A percentile compares a stretch with the other conserved stretches of the same genome.
Conservation (phyloP, 2,329 filamentous ascomycete genomes). For the Aspergillus latus region DNA sequence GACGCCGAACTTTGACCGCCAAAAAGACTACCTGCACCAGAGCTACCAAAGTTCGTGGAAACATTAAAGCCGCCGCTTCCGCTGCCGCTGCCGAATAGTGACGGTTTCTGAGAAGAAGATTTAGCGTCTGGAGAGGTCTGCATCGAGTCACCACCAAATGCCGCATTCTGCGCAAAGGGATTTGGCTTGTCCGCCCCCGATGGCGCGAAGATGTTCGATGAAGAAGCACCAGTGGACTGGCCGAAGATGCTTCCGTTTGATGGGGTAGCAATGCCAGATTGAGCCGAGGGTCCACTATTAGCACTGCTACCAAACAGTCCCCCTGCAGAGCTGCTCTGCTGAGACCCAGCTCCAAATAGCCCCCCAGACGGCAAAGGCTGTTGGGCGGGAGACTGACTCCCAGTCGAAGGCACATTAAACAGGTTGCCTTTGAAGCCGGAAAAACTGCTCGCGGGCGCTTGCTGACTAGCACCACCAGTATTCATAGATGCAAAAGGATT, state of each 20-base stretch:
- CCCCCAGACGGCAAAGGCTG: slow-evolving; percentile 24
- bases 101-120: slow-evolving; percentile 21
- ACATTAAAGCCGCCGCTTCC: slow-evolving; percentile 22
- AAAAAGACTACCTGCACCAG: slow-evolving; percentile 21
- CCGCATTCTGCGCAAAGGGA: slow-evolving; percentile 30
- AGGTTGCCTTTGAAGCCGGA: slow-evolving; percentile 35
- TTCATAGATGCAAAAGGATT: slow-evolving; percentile 40
- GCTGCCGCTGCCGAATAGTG: slow-evolving; percentile 26
- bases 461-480: slow-evolving; percentile 22
- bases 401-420: slow-evolving; percentile 31
- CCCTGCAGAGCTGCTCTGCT: slow-evolving; percentile 14
- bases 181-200: slow-evolving; percentile 23
- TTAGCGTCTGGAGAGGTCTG: slow-evolving; percentile 36
- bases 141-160: slow-evolving; percentile 30
- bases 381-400: slow-evolving; percentile 22
- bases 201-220: slow-evolving; percentile 25
- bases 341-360: slow-evolving; percentile 22
- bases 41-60: slow-evolving; percentile 17
- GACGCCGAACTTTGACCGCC: slow-evolving; percentile 21
- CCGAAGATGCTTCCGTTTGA: slow-evolving; percentile 25
- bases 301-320: slow-evolving; percentile 21
- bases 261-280: slow-evolving; percentile 21
- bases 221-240: slow-evolving; percentile 19
- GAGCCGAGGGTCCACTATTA: slow-evolving; percentile 14
- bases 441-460: slow-evolving; percentile 22